Conservation (phyloP, 2,329 filamentous ascomycete genomes). For the Pezicula rhizophila region DNA sequence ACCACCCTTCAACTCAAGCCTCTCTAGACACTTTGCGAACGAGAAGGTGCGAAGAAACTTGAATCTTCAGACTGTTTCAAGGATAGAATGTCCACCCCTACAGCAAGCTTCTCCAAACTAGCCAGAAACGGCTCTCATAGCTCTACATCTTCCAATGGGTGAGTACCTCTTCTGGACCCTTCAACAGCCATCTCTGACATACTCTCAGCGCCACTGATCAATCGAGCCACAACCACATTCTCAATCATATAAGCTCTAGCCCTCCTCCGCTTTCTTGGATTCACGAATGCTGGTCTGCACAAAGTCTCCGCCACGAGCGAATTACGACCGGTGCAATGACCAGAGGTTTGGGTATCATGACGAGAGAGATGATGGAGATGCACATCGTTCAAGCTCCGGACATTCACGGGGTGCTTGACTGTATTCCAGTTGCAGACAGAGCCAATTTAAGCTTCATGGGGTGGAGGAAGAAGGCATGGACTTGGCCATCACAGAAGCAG, state of each 20-base stretch:
- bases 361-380: conserved; percentile 24
- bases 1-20: too few species aligned
- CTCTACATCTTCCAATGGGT: not conserved
- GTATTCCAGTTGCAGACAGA: conserved; percentile 21
- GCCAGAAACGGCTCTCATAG: not conserved
- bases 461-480: conserved; percentile 25
- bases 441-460: conserved; percentile 14
- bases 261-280: conserved; percentile 17
- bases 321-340: conserved; percentile 23
- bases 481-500: conserved; percentile 27
- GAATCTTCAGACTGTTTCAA: too few species aligned
- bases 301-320: conserved; percentile 23
- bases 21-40: too few species aligned
- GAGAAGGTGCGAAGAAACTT: too few species aligned
- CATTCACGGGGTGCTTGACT: conserved; percentile 21
- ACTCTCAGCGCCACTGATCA: conserved; percentile 14
- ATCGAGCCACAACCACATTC: conserved; percentile 18
- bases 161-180: not conserved
- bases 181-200: not conserved
- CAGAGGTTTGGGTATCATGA: conserved; percentile 22
- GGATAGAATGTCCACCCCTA: not conserved
- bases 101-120: not conserved
- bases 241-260: conserved; percentile 12
- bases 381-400: conserved; percentile 24
- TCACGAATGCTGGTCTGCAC: conserved; percentile 15